Evolutionary conservation across 2,329 filamentous ascomycete species (phyloP).

Genomic region (Coniella lustricola): DNA sequence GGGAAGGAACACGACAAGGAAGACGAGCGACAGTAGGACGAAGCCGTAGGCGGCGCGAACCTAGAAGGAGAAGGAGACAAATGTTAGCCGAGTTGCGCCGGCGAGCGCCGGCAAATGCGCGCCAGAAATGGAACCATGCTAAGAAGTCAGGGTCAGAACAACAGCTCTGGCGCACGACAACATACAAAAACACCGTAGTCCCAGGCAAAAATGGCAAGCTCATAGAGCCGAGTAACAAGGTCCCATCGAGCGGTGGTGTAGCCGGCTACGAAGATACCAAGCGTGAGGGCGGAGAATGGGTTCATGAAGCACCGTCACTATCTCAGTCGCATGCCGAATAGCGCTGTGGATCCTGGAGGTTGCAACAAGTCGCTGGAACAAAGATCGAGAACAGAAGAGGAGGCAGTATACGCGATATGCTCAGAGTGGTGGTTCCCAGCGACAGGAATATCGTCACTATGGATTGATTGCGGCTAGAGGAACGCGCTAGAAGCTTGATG

Average conservation of each 20-base stretch:
- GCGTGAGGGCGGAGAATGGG: constrained; percentile 91
- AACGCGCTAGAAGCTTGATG: not conserved
- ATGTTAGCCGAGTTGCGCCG: constrained; percentile 7
- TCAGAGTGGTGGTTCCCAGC: not conserved
- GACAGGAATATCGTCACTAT: not conserved
- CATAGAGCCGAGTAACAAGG: constrained; percentile 92
- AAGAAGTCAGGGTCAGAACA: not conserved
- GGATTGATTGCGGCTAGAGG: not conserved
- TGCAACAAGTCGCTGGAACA: not conserved
- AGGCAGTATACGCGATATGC: not conserved
- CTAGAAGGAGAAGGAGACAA: constrained; percentile 34
- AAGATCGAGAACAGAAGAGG: not conserved
- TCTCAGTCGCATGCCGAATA: constrained; percentile 36
- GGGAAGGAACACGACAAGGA: constrained; percentile 76
- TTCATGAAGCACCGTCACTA: constrained; percentile 65
- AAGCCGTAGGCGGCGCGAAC: constrained; percentile 82
- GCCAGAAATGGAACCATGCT: not conserved
- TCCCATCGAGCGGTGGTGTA: constrained; percentile 99
- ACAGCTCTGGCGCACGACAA: constrained; percentile 18
- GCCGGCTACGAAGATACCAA: constrained; percentile 98
- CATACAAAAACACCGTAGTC: constrained; percentile 94
- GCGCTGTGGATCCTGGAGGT: not conserved
- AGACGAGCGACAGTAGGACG: constrained; percentile 72
- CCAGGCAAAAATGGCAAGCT: constrained; percentile 95
- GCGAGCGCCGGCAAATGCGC: not conserved